phyloP scores from a whole-genome alignment of 805 yeast species.

The Spathaspora boniae region DNA sequence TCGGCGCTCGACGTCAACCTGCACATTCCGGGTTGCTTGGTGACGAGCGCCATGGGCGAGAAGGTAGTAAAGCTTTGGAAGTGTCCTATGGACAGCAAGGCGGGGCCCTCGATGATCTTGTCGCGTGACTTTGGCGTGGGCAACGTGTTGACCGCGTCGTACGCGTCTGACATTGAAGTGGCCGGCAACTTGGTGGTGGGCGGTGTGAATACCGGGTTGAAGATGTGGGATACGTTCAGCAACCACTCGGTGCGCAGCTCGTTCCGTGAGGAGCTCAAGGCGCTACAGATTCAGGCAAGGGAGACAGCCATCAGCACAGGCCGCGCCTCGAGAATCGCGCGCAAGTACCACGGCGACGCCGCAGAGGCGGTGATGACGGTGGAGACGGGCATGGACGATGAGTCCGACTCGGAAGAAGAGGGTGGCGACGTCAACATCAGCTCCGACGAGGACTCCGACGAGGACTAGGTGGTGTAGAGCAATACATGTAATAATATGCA shows the following conservation, averaged over 20 bases:
- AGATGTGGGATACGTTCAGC: slow-evolving; percentile 89
- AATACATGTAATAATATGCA: no score
- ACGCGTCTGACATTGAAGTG: slow-evolving; percentile 84
- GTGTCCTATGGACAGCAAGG: slow-evolving; percentile 33
- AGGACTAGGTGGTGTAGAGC: slow-evolving; percentile 10
- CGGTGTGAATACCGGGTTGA: slow-evolving; percentile 79
- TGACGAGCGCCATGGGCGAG: slow-evolving; percentile 91
- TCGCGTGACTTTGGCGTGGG: slow-evolving; percentile 94
- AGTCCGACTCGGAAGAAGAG: slow-evolving; percentile 52
- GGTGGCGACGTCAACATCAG: slow-evolving; percentile 18
- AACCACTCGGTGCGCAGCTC: slow-evolving; percentile 73
- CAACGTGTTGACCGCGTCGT: slow-evolving; percentile 75
- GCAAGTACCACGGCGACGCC: slow-evolving; percentile 55
- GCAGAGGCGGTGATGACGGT: slow-evolving; percentile 59
- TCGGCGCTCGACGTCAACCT: slow-evolving; percentile 72
- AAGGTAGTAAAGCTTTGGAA: slow-evolving; percentile 87
- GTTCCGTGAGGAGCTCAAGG: slow-evolving; percentile 56
- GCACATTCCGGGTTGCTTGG: slow-evolving; percentile 66
- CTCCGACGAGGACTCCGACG: slow-evolving; percentile 19
- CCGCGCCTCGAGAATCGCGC: slow-evolving; percentile 67
- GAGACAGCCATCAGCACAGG: slow-evolving; percentile 53
- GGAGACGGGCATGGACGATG: slow-evolving; percentile 56
- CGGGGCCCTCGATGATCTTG: slow-evolving; percentile 79
- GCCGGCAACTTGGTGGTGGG: slow-evolving; percentile 84
- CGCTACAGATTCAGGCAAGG: slow-evolving; percentile 54